Evolutionary conservation across 2,329 filamentous ascomycete genomes (phyloP), one percentile per base, ranked within the genome.

Genomic region (Gnomoniopsis smithogilvyi): DNA sequence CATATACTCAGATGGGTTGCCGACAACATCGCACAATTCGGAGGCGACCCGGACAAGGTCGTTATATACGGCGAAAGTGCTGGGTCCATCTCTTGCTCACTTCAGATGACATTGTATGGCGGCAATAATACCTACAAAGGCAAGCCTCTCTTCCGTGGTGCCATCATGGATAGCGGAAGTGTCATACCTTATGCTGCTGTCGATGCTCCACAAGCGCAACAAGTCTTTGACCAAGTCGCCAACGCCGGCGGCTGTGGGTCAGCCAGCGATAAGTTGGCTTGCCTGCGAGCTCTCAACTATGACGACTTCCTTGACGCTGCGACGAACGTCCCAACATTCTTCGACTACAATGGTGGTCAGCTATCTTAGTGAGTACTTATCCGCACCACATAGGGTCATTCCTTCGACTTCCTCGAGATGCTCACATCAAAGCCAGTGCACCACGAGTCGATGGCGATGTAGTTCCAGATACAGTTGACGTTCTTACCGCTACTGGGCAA

Each of bases 21-120:
- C 6, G 83, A 87, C 62, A 86, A 89, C 64, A 87, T 89, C 53
- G 68, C 63, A 3, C 66, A 67, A 2, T 78, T 78, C 54, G 74
- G 74, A 3, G 76, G 75, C 12, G 86, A 89, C 65, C 83, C 86
- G 0, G 72, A 75, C 6, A 85, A 84, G 64, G 85, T 89, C 3
- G 88, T 84, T 0, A 83, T 89, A 54, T 88, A 82, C 81, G 86
- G 87, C 6, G 81, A 88, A 67, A 79, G 76, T 1, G 81, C 82
- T 0, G 82, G 82, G 1, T 70, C 79, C 1, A 86, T 88, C 55
- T 87, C 84, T 0, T 84, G 86, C 1, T 77, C 83, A 50, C 80
- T 87, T 63, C 87, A 89, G 52, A 85, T 86, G 75, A 69, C 80
- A 2, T 69, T 88, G 47, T 86, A 87, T 62, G 78, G 81, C 51